phyloP scores from a whole-genome alignment of 2,329 filamentous ascomycete species.

The Claviceps monticola region DNA sequence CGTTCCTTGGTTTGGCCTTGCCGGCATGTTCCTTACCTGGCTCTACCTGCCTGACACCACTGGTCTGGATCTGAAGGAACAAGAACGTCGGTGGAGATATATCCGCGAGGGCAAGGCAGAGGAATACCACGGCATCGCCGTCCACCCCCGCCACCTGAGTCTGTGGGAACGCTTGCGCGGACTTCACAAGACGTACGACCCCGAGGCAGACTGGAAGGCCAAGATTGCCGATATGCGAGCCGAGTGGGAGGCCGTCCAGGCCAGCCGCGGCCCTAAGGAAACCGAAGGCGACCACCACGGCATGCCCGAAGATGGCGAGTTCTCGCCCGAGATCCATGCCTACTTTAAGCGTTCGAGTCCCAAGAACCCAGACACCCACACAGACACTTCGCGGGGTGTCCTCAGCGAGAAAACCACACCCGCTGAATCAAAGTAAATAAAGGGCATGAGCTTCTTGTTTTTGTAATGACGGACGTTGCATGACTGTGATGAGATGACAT shows the following conservation, averaged over 20 bases:
- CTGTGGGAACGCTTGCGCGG: constrained; percentile 75
- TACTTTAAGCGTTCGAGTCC: constrained; percentile 36
- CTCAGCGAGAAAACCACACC: constrained; percentile 17
- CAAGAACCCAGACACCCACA: constrained; percentile 6
- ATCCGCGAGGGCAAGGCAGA: constrained; percentile 62
- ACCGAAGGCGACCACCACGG: constrained; percentile 21
- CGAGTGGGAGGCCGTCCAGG: constrained; percentile 44
- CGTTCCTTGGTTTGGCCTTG: constrained; percentile 89
- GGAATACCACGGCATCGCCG: constrained; percentile 87
- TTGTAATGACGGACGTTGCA: background rate
- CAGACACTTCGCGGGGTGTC: constrained; percentile 7
- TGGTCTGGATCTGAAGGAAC: constrained; percentile 90
- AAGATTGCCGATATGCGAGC: constrained; percentile 71
- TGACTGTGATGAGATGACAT: no score
- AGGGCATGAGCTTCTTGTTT: background rate
- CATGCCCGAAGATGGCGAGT: constrained; percentile 33
- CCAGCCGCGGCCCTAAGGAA: constrained; percentile 33
- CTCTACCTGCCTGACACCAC: constrained; percentile 94
- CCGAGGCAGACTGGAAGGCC: constrained; percentile 66
- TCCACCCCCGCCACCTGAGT: constrained; percentile 79
- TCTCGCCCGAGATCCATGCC: constrained; percentile 38
- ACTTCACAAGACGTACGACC: constrained; percentile 69
- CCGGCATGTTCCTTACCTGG: constrained; percentile 67
- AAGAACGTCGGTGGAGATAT: constrained; percentile 85
- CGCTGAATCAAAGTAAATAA: constrained; percentile 1